Evolutionary conservation across 306 rosid genomes (phyloP).

Genomic region (Sicyos edulis): DNA sequence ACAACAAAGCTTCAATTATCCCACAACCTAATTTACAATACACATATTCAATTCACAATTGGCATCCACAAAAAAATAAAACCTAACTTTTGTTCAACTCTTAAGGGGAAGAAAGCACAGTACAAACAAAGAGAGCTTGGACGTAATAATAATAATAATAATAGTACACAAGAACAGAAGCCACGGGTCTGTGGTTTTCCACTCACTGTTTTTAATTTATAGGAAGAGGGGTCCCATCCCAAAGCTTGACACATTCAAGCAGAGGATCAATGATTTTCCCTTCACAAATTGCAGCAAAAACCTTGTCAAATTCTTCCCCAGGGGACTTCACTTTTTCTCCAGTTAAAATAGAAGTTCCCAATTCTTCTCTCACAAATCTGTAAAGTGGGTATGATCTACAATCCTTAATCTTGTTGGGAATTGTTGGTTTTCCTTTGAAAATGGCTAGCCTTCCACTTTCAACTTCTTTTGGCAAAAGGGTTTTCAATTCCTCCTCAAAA

Average conservation of each 20-base stretch:
- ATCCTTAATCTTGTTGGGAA: constrained; percentile 32
- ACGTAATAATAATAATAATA: not conserved
- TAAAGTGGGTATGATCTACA: constrained; percentile 48
- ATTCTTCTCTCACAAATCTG: constrained; percentile 24
- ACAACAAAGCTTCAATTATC: too few relatives aligned
- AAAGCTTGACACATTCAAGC: constrained; percentile 5
- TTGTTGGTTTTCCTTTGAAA: constrained; percentile 28
- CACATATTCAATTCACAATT: too few relatives aligned
- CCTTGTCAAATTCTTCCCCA: constrained; percentile 51
- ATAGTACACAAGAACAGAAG: not conserved
- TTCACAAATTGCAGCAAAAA: constrained; percentile 39
- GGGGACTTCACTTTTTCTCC: constrained; percentile 45
- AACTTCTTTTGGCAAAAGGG: constrained; percentile 18
- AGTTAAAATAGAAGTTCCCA: constrained; percentile 29
- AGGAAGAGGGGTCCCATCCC: constrained; percentile 19
- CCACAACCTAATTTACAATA: not conserved
- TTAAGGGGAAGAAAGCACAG: not conserved
- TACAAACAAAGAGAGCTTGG: not conserved
- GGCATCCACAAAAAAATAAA: not conserved
- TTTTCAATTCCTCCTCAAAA: constrained; percentile 38
- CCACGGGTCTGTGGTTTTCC: not conserved
- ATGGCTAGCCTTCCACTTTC: constrained; percentile 32
- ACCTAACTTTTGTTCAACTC: not conserved
- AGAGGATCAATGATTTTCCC: constrained; percentile 40
- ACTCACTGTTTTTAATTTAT: not conserved